Conservation (phyloP, 2,329 filamentous ascomycete genomes). For the Fusarium xyrophilum region DNA sequence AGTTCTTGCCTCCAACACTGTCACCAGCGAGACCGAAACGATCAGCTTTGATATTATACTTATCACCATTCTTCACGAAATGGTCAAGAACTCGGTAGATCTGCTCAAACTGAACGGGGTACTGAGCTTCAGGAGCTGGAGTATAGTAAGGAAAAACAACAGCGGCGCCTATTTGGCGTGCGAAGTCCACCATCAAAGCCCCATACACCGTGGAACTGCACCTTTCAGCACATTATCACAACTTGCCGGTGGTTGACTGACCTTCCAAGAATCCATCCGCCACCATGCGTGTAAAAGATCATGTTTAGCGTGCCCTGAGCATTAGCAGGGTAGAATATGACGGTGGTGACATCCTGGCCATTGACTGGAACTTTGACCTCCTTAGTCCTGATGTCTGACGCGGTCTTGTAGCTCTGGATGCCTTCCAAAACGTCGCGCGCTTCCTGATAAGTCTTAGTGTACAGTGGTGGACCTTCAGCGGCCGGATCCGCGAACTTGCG, state of each 20-base stretch:
- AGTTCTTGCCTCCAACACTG: conserved; percentile 9
- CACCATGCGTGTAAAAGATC: conserved; percentile 29
- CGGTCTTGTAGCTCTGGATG: conserved; percentile 14
- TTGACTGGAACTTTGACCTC: conserved; percentile 5
- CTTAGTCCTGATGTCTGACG: background rate
- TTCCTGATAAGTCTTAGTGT: conserved; percentile 23
- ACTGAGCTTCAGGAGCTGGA: conserved; percentile 22
- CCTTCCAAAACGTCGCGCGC: conserved; percentile 17
- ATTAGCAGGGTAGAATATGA: conserved; percentile 8
- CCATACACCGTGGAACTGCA: conserved; percentile 5
- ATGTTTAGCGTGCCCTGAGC: conserved; percentile 8
- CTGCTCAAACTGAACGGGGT: conserved; percentile 23
- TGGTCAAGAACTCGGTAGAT: conserved; percentile 9
- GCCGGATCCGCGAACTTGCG: conserved; percentile 13
- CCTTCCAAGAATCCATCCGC: conserved; percentile 29
- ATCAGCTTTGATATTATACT: conserved; percentile 7
- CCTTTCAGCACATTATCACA: background rate
- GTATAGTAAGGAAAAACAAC: conserved; percentile 24
- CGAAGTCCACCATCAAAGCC: conserved; percentile 22
- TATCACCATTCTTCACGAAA: conserved; percentile 1
- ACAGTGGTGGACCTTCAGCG: conserved; percentile 5
- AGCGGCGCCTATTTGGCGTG: conserved; percentile 17
- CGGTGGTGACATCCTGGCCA: background rate
- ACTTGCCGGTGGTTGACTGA: background rate
- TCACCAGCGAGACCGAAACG: conserved; percentile 14